These are phyloP conservation scores for Beauveria bassiana DNA, from an alignment of 2,329 filamentous ascomycete genomes.

Conservation along the genomic window DNA sequence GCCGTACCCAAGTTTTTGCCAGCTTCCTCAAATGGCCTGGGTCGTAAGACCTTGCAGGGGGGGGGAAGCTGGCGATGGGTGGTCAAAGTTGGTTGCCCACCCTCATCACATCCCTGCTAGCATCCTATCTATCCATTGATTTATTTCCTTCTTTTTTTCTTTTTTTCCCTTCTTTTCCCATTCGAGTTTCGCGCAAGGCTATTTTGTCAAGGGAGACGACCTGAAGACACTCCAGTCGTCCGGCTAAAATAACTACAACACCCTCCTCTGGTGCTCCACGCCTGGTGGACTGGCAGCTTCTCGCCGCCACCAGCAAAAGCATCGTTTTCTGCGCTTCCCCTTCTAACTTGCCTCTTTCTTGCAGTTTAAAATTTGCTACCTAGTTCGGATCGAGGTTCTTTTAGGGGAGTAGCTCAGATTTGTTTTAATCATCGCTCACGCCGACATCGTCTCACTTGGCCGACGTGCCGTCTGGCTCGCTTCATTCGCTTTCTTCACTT, in stretches of 20 bases:
- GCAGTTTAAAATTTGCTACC: background rate
- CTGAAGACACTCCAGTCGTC: background rate
- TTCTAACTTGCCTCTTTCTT: background rate
- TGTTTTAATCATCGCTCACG: background rate
- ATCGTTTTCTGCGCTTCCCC: background rate
- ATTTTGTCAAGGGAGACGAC: background rate
- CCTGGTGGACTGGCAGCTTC: background rate
- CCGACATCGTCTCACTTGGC: background rate
- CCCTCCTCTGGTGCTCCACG: background rate
- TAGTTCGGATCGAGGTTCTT: background rate
- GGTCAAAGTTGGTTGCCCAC: background rate
- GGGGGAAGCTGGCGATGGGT: background rate
- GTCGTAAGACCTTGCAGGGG: background rate
- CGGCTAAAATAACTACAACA: background rate
- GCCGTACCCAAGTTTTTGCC: no score
- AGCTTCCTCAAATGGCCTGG: background rate
- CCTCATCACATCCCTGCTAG: background rate
- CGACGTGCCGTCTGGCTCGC: background rate
- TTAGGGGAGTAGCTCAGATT: background rate
- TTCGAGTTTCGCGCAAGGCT: no score
- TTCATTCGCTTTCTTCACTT: background rate
- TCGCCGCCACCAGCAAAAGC: background rate
- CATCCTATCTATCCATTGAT: background rate
- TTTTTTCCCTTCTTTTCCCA: background rate
- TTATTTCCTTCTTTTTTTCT: background rate